A percentile compares a stretch with the other conserved stretches of the same genome.
Conservation (phyloP, 192 early-diverging fungal genomes). For the Umbelopsis isabellina region DNA sequence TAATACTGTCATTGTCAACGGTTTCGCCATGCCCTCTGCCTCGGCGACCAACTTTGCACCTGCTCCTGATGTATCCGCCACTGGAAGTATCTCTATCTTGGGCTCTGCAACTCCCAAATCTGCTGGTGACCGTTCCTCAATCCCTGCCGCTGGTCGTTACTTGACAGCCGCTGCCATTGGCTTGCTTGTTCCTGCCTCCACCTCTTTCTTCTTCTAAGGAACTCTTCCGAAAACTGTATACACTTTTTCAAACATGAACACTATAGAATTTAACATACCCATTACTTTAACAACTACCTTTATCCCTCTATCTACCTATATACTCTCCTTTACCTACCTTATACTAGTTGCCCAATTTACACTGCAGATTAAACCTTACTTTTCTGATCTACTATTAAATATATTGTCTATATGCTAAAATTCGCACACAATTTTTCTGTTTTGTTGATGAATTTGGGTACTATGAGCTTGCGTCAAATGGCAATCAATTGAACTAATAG, state of each 20-base stretch:
- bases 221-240: background rate
- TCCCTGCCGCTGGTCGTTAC: background rate
- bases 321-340: background rate
- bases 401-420: too few relatives aligned
- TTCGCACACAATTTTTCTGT: too few relatives aligned
- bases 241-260: background rate
- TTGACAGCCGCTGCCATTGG: slow-evolving; percentile 10
- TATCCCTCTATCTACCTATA: background rate
- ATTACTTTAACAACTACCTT: background rate
- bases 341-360: too few relatives aligned
- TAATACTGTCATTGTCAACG: slow-evolving; percentile 1
- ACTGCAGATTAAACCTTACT: too few relatives aligned
- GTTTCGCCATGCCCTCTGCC: slow-evolving; percentile 9
- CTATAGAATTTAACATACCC: background rate
- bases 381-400: too few relatives aligned
- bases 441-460: too few relatives aligned
- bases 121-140: background rate
- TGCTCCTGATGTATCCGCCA: slow-evolving; percentile 10
- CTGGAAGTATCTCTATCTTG: slow-evolving; percentile 8
- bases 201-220: slow-evolving; percentile 7
- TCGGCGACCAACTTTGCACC: background rate
- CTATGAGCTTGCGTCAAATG: too few relatives aligned
- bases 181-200: background rate
- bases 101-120: background rate
- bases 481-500: too few relatives aligned